Base-by-base conservation (phyloP, 2,329 filamentous ascomycete species). In the Paracorniculantispora psalliotae region DNA sequence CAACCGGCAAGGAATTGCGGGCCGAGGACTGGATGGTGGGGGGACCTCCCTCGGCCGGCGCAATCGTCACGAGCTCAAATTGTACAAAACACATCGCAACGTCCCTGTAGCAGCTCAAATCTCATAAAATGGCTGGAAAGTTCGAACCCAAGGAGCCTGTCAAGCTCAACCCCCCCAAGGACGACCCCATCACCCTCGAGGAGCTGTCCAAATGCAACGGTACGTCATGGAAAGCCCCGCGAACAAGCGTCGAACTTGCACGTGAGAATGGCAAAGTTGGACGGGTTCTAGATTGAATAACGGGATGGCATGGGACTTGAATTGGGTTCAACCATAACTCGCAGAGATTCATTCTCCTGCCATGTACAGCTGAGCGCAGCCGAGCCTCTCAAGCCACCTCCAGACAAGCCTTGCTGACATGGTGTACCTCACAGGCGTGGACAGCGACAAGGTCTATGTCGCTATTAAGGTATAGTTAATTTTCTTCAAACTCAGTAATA, bases 141-240 rank as follows among this genome's bases (percentile, higher is more conserved):
- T 96, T 96, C 67, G 88, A 90, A 71, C 91, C 91, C 46, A 96
- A 94, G 75, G 77, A 78, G 28, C 82, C 90, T 3, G 87, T 94
- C 61, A 76, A 86, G 59, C 84, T 99, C 61, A 81, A 88, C 60
- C 88, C 91, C 39, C 94, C 94, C 15, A 97, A 96, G 77, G 83
- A 91, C 70, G 92, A 97, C 68, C 83, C 84, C 39, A 97, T 99
- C 67, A 86, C 87, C n/a, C 69, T 81, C 1, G 90, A 94, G 60
- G 86, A 93, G 67, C 81, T 99, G 62, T 81, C 87, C 41, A 88
- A 89, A 72, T 91, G 91, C 67, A 85, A 94, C 71, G 94, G 94
- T 96, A 79, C 68, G 85, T 73, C 28, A 28, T 59, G 56, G 30
- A 39, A 19, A 44, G 39, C 30, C 48, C 48, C 39, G 28, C 56